Conservation (phyloP, 108 stramenopile genomes). For the Cyclostephanos invisitatus region DNA sequence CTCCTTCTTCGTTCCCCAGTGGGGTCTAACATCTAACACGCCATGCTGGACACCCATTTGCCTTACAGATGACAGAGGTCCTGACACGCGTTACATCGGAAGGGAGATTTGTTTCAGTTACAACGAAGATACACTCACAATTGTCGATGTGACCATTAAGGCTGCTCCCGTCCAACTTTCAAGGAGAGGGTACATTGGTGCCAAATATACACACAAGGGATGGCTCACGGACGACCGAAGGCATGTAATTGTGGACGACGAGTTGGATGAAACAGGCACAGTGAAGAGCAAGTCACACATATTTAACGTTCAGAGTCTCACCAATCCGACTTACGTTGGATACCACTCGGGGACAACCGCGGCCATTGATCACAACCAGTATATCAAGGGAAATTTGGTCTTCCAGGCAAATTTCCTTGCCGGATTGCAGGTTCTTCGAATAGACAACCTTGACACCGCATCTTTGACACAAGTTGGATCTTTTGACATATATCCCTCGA, state of each 20-base stretch:
- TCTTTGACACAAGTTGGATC: conserved; percentile 23
- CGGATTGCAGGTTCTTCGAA: conserved; percentile 33
- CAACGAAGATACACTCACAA: conserved; percentile 24
- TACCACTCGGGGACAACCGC: conserved; percentile 4
- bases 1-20: too few relatives aligned
- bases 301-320: conserved; percentile 17
- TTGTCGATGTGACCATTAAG: conserved; percentile 41
- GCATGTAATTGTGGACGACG: conserved; percentile 44
- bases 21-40: too few relatives aligned
- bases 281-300: conserved; percentile 17
- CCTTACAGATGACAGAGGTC: conserved; percentile 19
- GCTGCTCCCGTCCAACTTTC: not conserved
- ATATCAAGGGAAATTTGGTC: conserved; percentile 23
- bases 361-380: conserved; percentile 51
- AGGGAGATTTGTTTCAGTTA: conserved; percentile 40
- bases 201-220: conserved; percentile 46
- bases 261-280: conserved; percentile 24
- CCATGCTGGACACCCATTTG: too few relatives aligned
- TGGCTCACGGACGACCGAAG: conserved; percentile 44
- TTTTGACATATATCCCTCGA: conserved; percentile 35
- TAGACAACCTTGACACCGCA: conserved; percentile 3
- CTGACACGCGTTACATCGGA: conserved; percentile 18
- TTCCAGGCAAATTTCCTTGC: conserved; percentile 42
- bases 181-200: conserved; percentile 5
- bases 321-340: not conserved